Evolutionary conservation across 495 filamentous ascomycete species (phyloP), one percentile per base, ranked within the genome.

Genomic region (Tuber microsphaerosporum): DNA sequence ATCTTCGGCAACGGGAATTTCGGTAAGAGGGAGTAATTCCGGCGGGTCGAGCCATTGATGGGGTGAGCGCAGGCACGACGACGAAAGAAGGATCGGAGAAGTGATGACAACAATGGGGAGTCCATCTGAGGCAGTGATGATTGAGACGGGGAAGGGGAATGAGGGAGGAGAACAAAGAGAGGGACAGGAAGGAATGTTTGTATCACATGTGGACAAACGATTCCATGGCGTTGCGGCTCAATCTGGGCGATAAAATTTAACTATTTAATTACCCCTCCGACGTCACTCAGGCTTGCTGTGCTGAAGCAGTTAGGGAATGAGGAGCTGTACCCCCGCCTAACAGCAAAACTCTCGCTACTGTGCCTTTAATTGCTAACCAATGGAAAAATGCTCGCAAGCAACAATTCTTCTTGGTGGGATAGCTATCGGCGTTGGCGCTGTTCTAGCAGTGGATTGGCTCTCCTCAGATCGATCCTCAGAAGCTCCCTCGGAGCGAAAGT

Each of bases 51-150:
- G 71, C 72, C 73, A 79, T 75, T 78, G 76, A 78, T 70, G 41
- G 70, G 46, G 8, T 71, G 70, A 26, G 26, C 31, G 9, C 92
- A 93, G n/a, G 87, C 84, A 43, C 87, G 87, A 81, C 92, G 93
- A 43, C 89, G 88, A 75, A 97, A 94, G 26, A 98, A 88, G 84
- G 91, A 91, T 76, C 90, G 88, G 80, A 99, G 94, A 83, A 97
- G 86, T 84, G 90, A 91, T 51, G 87, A 89, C 76, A 94, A 86
- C 68, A 92, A 83, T 51, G 90, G 90, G 37, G 93, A 93, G 85
- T 97, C 94, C 94, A 98, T 98, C 46, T 73, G 48, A 73, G 41
- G 45, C 20, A 34, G 71, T 5, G 43, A 44, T 44, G 45, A 44
- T 48, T 73, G 48, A 37, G 42, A 72, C n/a, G 44, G 51, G 41